Evolutionary conservation across 1,139 yeast genomes (phyloP), one percentile per base, ranked within the genome.

Genomic region (Zhuliangozyma blackwelliae): DNA sequence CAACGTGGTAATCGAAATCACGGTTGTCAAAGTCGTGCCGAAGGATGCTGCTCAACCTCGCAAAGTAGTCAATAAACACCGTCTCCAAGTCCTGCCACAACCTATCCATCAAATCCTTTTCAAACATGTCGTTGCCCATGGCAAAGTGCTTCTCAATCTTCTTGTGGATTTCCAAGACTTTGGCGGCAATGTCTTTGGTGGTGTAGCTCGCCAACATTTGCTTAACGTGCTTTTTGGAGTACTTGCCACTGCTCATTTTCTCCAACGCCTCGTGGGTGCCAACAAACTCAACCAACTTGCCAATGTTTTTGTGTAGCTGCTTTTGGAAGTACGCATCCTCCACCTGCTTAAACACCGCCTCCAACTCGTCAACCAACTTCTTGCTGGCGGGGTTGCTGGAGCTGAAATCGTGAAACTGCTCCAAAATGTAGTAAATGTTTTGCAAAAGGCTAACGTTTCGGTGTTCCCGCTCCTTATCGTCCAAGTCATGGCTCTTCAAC

Each of bases 251-350:
- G 61, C 13, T 30, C 30, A 69, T 66, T 32, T 68, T 72, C 5
- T 69, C 55, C 21, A 79, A 57, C 2, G 75, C 69, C 38, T 81
- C 82, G 34, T 83, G 77, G 32, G 81, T 87, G 32, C 72, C 72
- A 5, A 88, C 75, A 54, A 85, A 82, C 25, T 79, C 80, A 27
- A 75, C 64, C 39, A 85, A 59, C 52, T 79, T 82, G 5, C 88
- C 94, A 54, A 86, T 51, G 36, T 59, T 57, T 40, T 65, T 64
- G 32, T 51, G 54, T 28, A 70, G 45, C 21, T 79, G 72, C 39
- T 73, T 72, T 47, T 71, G 71, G 46, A 82, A 67, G 44, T 69
- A 69, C 10, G 49, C 50, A 5, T 49, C 54, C 45, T 63, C 63
- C 8, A 81, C 67, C 36, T 62, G 64, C 25, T 58, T 62, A 36